These are phyloP conservation scores for Cadophora malorum DNA, from an alignment of 2,329 filamentous ascomycete genomes.

Conservation along the genomic window DNA sequence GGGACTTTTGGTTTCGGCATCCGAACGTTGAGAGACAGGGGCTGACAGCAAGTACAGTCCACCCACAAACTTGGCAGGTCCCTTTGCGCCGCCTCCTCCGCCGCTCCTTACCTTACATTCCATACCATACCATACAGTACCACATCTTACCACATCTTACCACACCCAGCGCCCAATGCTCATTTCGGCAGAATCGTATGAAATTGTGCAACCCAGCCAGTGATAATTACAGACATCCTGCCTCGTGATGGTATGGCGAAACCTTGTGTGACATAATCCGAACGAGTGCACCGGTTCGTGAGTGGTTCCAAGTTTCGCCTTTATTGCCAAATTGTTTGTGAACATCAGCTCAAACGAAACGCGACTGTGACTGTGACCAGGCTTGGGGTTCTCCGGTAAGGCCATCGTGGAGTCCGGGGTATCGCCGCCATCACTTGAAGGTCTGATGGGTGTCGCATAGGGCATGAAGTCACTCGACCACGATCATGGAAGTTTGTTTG, in stretches of 20 bases:
- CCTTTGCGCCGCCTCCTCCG: conserved; percentile 1
- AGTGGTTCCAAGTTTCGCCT: not conserved
- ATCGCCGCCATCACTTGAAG: not conserved
- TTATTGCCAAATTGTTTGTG: conserved; percentile 3
- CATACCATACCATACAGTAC: not conserved
- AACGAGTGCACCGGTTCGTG: not conserved
- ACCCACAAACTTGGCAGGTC: not conserved
- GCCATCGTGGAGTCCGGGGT: conserved; percentile 5
- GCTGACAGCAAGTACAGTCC: not conserved
- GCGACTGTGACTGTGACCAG: not conserved
- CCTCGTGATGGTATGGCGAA: conserved; percentile 7
- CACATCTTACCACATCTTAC: not conserved
- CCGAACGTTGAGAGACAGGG: conserved; percentile 18
- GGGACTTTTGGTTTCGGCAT: conserved; percentile 14
- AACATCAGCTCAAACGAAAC: conserved; percentile 12
- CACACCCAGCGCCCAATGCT: not conserved
- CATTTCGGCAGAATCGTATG: not conserved
- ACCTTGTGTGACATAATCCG: not conserved
- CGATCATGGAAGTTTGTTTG: not conserved
- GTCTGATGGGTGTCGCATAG: not conserved
- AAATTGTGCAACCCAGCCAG: not conserved
- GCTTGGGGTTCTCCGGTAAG: conserved; percentile 1
- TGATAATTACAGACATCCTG: not conserved
- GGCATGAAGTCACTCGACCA: not conserved
- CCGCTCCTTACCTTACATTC: not conserved